Evolutionary conservation across 2,329 filamentous ascomycete species (phyloP).

Genomic region (Trichothecium sympodiale): DNA sequence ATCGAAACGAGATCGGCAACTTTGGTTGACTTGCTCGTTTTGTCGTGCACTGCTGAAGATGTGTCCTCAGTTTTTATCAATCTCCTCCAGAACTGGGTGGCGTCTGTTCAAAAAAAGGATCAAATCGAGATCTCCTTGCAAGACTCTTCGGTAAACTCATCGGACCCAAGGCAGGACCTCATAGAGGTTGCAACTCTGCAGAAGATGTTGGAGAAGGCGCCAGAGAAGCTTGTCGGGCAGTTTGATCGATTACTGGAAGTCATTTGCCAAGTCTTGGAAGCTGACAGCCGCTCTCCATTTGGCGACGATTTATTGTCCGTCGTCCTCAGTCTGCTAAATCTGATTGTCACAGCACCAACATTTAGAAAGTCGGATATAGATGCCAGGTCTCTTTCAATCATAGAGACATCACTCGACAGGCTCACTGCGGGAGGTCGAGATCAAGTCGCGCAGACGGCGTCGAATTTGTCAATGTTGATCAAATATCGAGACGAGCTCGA

Average conservation of each 20-base stretch:
- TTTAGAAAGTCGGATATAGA: slow-evolving; percentile 40
- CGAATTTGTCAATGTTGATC: slow-evolving; percentile 44
- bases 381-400: slow-evolving; percentile 25
- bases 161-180: slow-evolving; percentile 31
- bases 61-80: slow-evolving; percentile 49
- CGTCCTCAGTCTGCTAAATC: slow-evolving; percentile 49
- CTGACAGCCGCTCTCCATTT: slow-evolving; percentile 27
- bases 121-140: not conserved
- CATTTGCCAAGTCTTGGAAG: slow-evolving; percentile 46
- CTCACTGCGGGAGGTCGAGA: slow-evolving; percentile 25
- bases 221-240: slow-evolving; percentile 51
- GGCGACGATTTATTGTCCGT: slow-evolving; percentile 39
- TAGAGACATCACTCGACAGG: slow-evolving; percentile 36
- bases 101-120: slow-evolving; percentile 6
- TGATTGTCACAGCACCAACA: slow-evolving; percentile 44
- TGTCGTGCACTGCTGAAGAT: slow-evolving; percentile 41
- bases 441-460: slow-evolving; percentile 40
- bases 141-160: not conserved
- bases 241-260: slow-evolving; percentile 56
- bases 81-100: slow-evolving; percentile 48
- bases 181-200: slow-evolving; percentile 52
- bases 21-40: slow-evolving; percentile 38
- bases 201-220: slow-evolving; percentile 50
- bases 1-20: slow-evolving; percentile 36
- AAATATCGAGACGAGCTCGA: slow-evolving; percentile 44